Evolutionary conservation across 1,284 basidiomycete species (phyloP).

Genomic region (Ustilago shanxiensis): DNA sequence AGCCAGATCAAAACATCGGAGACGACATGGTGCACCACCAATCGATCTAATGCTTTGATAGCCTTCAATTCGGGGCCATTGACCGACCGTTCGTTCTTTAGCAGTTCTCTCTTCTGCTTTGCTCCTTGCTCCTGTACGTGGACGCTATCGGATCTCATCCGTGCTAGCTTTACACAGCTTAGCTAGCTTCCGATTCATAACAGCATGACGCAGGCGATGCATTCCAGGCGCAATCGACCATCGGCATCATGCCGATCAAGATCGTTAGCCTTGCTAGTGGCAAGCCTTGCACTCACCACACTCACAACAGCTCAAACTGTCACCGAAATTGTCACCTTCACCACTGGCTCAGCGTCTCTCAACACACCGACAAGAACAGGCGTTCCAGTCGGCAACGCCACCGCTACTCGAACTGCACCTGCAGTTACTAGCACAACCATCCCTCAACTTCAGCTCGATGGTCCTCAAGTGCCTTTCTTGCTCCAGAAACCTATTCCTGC

Average conservation of each 20-base stretch:
- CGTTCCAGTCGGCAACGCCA: constrained; percentile 8
- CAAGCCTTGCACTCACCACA: neutral
- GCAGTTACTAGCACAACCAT: constrained; percentile 47
- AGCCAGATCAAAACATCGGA: no score
- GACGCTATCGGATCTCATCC: no score
- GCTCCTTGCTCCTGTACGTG: no score
- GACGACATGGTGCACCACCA: neutral
- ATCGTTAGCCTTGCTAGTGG: neutral
- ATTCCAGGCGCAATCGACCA: constrained; percentile 11
- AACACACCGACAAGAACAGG: constrained; percentile 32
- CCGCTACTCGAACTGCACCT: constrained; percentile 18
- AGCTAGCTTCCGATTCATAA: no score
- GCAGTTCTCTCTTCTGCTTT: neutral
- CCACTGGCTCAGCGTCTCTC: constrained; percentile 48
- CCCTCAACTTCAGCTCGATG: constrained; percentile 44
- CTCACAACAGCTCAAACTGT: constrained; percentile 30
- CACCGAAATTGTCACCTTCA: constrained; percentile 34
- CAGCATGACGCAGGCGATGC: neutral
- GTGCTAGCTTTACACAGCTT: no score
- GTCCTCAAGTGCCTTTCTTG: constrained; percentile 47
- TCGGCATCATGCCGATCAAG: constrained; percentile 14
- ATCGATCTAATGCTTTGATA: neutral
- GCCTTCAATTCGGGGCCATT: neutral
- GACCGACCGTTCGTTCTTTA: neutral
- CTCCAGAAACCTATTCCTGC: constrained; percentile 48